Base-by-base conservation (phyloP, 1,139 yeast species). In the Arxiozyma telluris region DNA sequence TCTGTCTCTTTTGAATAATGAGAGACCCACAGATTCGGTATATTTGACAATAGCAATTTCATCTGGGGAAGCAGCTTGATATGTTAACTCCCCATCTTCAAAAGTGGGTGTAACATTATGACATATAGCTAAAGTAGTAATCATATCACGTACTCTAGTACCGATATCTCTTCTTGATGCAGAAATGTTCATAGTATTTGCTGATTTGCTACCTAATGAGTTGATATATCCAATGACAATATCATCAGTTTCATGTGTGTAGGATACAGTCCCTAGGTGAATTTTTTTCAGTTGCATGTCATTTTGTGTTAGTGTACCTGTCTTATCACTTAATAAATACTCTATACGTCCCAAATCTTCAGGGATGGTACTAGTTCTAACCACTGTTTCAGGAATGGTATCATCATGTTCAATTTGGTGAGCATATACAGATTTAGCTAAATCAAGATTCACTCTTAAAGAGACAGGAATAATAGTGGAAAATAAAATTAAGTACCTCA, bases 61-160 rank as follows among this genome's bases (percentile, higher is more conserved):
- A 73, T 94, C 99, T 0, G 99, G 99, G 0, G 98, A 91, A 0
- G 98, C 97, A 0, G 98, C 98, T 70, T 94, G 99, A 67, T 91
- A 94, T 1, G 89, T 78, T 11, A 87, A 67, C 51, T 73, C 78
- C 6, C 83, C 83, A 55, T 78, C 83, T 55, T 86, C 94, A 59
- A 80, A 76, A 0, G 89, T 81, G 1, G 96, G 96, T 0, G 98
- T 94, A 34, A 94, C 99, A 62, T 90, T 90, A 68, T 94, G 99
- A 69, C 99, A 94, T 20, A 91, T 74, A 0, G 98, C 96, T 51
- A 94, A 74, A 0, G 97, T 87, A 3, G 82, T 71, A 1, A 90
- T 82, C 58, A 91, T 73, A 64, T 90, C 96, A 62, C 93, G 78
- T 3, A 91, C 96, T 59, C 88, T 76, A 27, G 78, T 70, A 34